Evolutionary conservation across 257 asterid genomes (phyloP).

Genomic region (Penstemon barbatus): DNA sequence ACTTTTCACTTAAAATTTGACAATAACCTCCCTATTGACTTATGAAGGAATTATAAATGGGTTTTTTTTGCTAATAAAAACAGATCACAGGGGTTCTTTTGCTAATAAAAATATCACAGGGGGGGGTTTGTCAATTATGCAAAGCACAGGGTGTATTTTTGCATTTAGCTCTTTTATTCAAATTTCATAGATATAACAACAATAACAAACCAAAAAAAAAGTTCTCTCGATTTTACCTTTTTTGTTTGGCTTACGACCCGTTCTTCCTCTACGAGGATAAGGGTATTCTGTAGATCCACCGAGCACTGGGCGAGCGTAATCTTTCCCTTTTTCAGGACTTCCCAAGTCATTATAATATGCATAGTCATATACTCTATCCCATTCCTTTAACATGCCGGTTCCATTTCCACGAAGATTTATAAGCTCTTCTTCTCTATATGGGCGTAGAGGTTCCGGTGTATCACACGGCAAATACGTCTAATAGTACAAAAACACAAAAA

Average conservation of each 20-base stretch:
- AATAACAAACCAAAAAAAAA: too few relatives aligned
- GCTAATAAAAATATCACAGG: too few relatives aligned
- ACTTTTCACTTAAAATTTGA: too few relatives aligned
- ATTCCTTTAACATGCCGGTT: constrained; percentile 57
- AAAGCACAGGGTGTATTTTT: too few relatives aligned
- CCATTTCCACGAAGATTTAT: constrained; percentile 66
- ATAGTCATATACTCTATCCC: constrained; percentile 94
- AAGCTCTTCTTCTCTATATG: constrained; percentile 73
- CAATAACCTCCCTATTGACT: too few relatives aligned
- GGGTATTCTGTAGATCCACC: constrained; percentile 75
- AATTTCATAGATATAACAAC: too few relatives aligned
- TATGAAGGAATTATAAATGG: too few relatives aligned
- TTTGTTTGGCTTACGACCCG: constrained; percentile 75
- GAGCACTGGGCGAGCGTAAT: constrained; percentile 63
- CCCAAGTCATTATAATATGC: constrained; percentile 87
- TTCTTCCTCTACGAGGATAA: constrained; percentile 82
- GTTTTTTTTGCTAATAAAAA: too few relatives aligned
- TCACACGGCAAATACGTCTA: constrained; percentile 69
- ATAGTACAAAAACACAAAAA: background rate
- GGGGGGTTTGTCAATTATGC: too few relatives aligned
- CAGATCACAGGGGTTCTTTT: too few relatives aligned
- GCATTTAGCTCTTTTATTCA: too few relatives aligned
- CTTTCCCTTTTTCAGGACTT: constrained; percentile 62
- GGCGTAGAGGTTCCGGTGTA: constrained; percentile 64
- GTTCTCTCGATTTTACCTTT: constrained; percentile 40